Conservation (phyloP, 2,329 filamentous ascomycete genomes). For the Trichoderma cornu-damae region DNA sequence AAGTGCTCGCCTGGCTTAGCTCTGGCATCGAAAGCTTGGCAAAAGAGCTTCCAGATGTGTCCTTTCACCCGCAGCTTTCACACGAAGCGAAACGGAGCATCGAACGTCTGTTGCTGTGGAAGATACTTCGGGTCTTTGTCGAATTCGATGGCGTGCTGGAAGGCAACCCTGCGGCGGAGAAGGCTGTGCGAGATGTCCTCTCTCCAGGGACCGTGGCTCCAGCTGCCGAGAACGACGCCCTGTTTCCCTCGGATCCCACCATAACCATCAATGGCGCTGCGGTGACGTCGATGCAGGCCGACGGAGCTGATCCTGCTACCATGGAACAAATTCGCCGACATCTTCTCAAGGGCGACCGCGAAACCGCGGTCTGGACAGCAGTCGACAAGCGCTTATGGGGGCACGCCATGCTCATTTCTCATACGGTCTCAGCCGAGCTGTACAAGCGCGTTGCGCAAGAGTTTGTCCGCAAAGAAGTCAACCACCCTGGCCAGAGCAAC, state of each 20-base stretch:
- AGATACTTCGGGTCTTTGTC: constrained; percentile 72
- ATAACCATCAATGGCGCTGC: constrained; percentile 27
- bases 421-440: constrained; percentile 69
- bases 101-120: constrained; percentile 83
- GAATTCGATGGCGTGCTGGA: constrained; percentile 83
- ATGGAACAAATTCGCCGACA: constrained; percentile 67
- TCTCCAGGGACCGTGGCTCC: constrained; percentile 47
- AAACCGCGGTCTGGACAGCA: constrained; percentile 88
- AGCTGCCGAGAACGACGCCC: constrained; percentile 25
- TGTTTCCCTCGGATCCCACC: constrained; percentile 26
- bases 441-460: constrained; percentile 95
- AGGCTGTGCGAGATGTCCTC: constrained; percentile 69
- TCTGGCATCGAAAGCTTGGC: constrained; percentile 71
- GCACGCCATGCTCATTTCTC: constrained; percentile 86
- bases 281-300: constrained; percentile 45
- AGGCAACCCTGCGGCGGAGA: constrained; percentile 64
- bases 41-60: constrained; percentile 46
- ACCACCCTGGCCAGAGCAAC: constrained; percentile 70
- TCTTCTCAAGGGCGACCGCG: constrained; percentile 74
- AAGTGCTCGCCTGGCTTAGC: constrained; percentile 74
- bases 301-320: constrained; percentile 63
- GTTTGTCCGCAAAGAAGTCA: constrained; percentile 92
- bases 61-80: constrained; percentile 46
- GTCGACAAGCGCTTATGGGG: constrained; percentile 94
- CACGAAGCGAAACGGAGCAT: constrained; percentile 65